phyloP scores from a whole-genome alignment of 768 basidiomycete species.

The Mycena epipterygia region DNA sequence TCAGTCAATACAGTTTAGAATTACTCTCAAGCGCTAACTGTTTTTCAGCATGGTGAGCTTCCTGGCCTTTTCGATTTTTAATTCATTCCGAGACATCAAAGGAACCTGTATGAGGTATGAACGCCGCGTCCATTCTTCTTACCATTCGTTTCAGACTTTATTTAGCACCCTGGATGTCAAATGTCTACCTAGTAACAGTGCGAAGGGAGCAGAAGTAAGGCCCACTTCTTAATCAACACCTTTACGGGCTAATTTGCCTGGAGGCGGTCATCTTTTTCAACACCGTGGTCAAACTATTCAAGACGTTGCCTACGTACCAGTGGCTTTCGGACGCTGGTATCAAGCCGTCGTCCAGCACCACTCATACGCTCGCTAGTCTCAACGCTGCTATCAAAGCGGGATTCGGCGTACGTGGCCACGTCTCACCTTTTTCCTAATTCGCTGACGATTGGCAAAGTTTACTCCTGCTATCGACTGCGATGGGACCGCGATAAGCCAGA shows the following conservation, averaged over 20 bases:
- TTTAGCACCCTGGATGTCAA: conserved; percentile 68
- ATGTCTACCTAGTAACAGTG: conserved; percentile 73
- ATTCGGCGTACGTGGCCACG: conserved; percentile 57
- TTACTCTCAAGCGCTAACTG: background rate
- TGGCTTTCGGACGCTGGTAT: conserved; percentile 83
- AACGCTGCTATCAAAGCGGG: conserved; percentile 67
- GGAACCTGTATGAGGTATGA: conserved; percentile 68
- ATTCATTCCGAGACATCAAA: conserved; percentile 39
- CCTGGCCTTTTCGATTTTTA: background rate
- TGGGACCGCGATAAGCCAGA: conserved; percentile 47
- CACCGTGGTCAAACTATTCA: conserved; percentile 65
- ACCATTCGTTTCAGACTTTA: background rate
- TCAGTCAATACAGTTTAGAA: background rate
- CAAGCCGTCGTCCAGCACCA: conserved; percentile 68
- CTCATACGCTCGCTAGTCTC: conserved; percentile 69
- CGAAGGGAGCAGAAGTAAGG: conserved; percentile 70
- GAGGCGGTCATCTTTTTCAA: conserved; percentile 78
- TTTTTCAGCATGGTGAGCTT: conserved; percentile 24
- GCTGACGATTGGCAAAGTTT: conserved; percentile 23
- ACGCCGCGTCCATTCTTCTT: background rate
- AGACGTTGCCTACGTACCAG: conserved; percentile 80
- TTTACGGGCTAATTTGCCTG: background rate
- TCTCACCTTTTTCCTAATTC: background rate
- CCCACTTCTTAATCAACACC: background rate
- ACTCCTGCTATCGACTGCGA: conserved; percentile 60